Percentiles rank a stretch among this genome's conserved stretches.
Conservation (phyloP, 768 basidiomycete genomes). For the Boletus rubroflammeus region DNA sequence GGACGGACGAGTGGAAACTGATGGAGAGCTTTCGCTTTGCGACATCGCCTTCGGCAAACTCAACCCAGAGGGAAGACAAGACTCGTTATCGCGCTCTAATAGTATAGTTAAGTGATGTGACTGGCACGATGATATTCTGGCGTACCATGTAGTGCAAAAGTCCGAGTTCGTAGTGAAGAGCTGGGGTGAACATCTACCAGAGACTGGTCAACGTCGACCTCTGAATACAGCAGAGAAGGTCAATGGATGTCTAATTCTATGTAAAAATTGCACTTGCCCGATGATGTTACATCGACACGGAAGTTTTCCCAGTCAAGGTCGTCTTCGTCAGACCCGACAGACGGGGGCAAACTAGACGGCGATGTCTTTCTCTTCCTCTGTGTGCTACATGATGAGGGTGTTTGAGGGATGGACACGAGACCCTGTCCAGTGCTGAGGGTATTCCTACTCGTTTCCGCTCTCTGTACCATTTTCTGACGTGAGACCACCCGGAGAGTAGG, state of each 20-base stretch:
- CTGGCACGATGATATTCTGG: background rate
- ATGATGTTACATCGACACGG: constrained; percentile 15
- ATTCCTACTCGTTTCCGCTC: background rate
- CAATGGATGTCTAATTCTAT: background rate
- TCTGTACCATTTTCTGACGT: constrained; percentile 5
- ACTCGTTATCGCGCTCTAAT: background rate
- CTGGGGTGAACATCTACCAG: constrained; percentile 8
- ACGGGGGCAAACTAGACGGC: background rate
- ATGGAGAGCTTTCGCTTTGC: constrained; percentile 6
- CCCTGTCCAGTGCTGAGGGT: background rate
- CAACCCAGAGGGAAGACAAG: background rate
- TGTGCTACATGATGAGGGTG: background rate
- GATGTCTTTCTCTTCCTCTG: background rate
- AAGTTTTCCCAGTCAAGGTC: constrained; percentile 34
- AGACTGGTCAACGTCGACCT: constrained; percentile 22
- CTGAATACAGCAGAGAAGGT: constrained; percentile 5
- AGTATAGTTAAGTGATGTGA: background rate
- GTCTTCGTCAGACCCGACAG: constrained; percentile 16
- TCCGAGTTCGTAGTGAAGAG: constrained; percentile 4
- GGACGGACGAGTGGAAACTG: constrained; percentile 11
- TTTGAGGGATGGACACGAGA: background rate
- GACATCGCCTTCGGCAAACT: constrained; percentile 6
- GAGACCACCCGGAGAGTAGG: constrained; percentile 21
- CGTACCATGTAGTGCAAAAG: constrained; percentile 11
- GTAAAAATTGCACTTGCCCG: constrained; percentile 14